These are phyloP conservation scores for Mytilinidion resinicola DNA, from an alignment of 495 filamentous ascomycete species.

Conservation along the genomic window DNA sequence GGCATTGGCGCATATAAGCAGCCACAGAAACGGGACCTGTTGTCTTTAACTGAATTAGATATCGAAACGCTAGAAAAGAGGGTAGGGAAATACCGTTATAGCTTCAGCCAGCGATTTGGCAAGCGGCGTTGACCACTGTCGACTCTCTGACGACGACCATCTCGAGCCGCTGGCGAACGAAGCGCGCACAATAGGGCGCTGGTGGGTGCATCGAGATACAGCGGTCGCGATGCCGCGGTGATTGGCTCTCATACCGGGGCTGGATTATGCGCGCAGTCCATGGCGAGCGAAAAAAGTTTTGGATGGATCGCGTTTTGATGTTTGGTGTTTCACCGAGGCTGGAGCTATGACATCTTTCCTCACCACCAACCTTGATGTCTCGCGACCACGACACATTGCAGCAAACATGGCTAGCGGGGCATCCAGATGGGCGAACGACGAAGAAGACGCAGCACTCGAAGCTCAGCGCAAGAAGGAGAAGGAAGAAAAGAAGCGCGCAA, in stretches of 20 bases:
- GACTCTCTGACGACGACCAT: slow-evolving; percentile 22
- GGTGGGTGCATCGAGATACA: neutral
- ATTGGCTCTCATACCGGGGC: slow-evolving; percentile 20
- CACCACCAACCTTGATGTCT: too few relatives aligned
- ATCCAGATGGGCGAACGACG: slow-evolving; percentile 84
- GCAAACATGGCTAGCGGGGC: slow-evolving; percentile 6
- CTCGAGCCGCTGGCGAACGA: slow-evolving; percentile 1
- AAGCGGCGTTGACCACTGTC: slow-evolving; percentile 82
- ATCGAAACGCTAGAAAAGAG: neutral
- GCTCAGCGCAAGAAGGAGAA: slow-evolving; percentile 76
- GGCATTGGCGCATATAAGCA: slow-evolving; percentile 95
- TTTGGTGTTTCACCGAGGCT: too few relatives aligned
- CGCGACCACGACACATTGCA: too few relatives aligned
- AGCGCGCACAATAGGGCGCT: neutral
- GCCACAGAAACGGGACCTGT: slow-evolving; percentile 90
- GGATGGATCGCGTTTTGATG: neutral
- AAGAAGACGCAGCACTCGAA: slow-evolving; percentile 62
- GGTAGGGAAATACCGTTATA: slow-evolving; percentile 56
- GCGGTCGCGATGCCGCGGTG: slow-evolving; percentile 11
- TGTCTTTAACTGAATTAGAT: slow-evolving; percentile 39
- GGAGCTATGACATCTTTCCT: too few relatives aligned
- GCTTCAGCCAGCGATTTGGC: slow-evolving; percentile 77
- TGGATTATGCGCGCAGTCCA: neutral
- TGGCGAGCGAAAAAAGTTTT: neutral
- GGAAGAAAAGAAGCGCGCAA: slow-evolving; percentile 79